Evolutionary conservation across 352 stramenopile species (phyloP).

Genomic region (Pythium phragmiticola): DNA sequence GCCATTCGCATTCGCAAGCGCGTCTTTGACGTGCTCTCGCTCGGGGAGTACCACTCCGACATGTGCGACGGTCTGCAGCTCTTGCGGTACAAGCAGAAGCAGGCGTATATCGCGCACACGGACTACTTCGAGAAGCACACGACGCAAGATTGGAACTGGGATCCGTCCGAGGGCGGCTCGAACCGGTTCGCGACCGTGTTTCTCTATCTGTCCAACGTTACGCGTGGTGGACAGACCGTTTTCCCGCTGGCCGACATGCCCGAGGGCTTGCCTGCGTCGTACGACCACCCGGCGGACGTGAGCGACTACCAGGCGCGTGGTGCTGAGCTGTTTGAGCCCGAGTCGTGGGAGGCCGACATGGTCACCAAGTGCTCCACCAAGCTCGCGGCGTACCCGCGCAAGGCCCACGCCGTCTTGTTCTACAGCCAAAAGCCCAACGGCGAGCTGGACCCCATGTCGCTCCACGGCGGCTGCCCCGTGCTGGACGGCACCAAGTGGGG

Average conservation of each 20-base stretch:
- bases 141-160: slow-evolving; percentile 67
- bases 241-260: slow-evolving; percentile 80
- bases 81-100: slow-evolving; percentile 94
- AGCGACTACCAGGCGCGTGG: slow-evolving; percentile 43
- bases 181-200: slow-evolving; percentile 87
- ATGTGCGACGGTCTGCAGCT: slow-evolving; percentile 95
- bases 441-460: slow-evolving; percentile 78
- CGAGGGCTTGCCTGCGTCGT: slow-evolving; percentile 52
- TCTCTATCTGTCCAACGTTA: slow-evolving; percentile 82
- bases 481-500: slow-evolving; percentile 94
- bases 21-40: slow-evolving; percentile 89
- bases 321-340: slow-evolving; percentile 56
- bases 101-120: slow-evolving; percentile 93
- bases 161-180: slow-evolving; percentile 67
- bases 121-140: slow-evolving; percentile 90
- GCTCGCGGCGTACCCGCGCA: slow-evolving; percentile 73
- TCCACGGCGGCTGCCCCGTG: slow-evolving; percentile 95
- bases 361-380: slow-evolving; percentile 75
- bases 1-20: slow-evolving; percentile 77
- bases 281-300: slow-evolving; percentile 48
- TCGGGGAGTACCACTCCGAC: slow-evolving; percentile 87
- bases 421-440: slow-evolving; percentile 97
- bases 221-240: slow-evolving; percentile 75
- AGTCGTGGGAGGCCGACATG: slow-evolving; percentile 77
- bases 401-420: slow-evolving; percentile 95